Evolutionary conservation across 805 yeast species (phyloP), one percentile per base, ranked within the genome.

Genomic region (Candida bentonensis): DNA sequence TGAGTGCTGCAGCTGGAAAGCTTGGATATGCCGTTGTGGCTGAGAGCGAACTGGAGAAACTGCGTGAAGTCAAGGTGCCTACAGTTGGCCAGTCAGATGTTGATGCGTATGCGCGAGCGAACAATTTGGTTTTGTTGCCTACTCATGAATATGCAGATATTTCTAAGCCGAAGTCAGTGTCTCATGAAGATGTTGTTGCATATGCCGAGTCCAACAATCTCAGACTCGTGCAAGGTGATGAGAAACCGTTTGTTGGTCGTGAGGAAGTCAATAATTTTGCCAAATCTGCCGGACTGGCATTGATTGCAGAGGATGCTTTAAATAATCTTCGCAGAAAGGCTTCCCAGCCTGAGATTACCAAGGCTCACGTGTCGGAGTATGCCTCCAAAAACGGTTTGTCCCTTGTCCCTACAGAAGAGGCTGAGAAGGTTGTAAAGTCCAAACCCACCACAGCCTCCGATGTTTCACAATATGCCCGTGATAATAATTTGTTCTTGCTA

Each of bases 291-390:
- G 41, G 41, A 30, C 27, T 9, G 22, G 5, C 21, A 21, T n/a
- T 26, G 81, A 87, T 30, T 30, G 13, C 36, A 5, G 20, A 30
- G n/a, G 36, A 30, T 9, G 17, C 20, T 7, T 15, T 30, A 17
- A 30, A 11, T 11, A 30, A 5, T 9, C 36, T 30, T 5, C 5
- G n/a, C 7, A 15, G n/a, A 4, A 30, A 30, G 17, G 36, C 36
- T 30, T 4, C 11, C 17, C 11, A 30, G 17, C 36, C 36, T 11
- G 36, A 11, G 17, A 30, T 30, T 17, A 30, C 36, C 5, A 30
- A 30, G 20, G 36, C 36, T 13, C 36, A 30, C 5, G 36, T 30
- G 7, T 11, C 7, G 5, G 36, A 30, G 5, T 30, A 30, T 15
- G 36, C 36, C 11, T 9, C 36, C 7, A 30, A 15, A 15, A 9